These are phyloP conservation scores for Xylaria curta DNA, from an alignment of 495 filamentous ascomycete species.

Conservation along the genomic window DNA sequence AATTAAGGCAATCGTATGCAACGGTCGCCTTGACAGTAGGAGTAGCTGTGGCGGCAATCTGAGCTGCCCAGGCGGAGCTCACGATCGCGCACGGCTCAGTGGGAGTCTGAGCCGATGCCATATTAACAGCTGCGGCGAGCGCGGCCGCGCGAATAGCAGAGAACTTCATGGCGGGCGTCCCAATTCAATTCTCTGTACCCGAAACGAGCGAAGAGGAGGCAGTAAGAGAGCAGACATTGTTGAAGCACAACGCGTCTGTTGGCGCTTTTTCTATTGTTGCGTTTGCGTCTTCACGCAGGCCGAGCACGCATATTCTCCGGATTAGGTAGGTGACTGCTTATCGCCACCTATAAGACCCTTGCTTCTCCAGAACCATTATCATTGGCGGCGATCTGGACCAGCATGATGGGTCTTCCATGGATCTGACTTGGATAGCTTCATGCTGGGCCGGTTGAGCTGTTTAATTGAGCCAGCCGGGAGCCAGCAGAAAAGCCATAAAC, in stretches of 20 bases:
- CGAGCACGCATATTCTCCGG: conserved; percentile 23
- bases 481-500: neutral
- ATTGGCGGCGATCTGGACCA: conserved; percentile 14
- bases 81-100: conserved; percentile 50
- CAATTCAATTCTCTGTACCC: conserved; percentile 6
- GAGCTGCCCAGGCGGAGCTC: conserved; percentile 47
- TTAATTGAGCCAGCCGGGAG: neutral
- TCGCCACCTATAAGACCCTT: conserved; percentile 18
- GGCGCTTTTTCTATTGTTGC: conserved; percentile 5
- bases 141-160: conserved; percentile 25
- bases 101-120: conserved; percentile 26
- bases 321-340: conserved; percentile 29
- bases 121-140: conserved; percentile 22
- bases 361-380: neutral
- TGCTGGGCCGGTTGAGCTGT: neutral
- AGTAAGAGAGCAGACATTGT: conserved; percentile 6
- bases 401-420: conserved; percentile 11
- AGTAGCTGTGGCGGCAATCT: conserved; percentile 39
- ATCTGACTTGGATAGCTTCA: conserved; percentile 3
- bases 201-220: conserved; percentile 17
- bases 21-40: conserved; percentile 48
- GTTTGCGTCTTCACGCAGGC: conserved; percentile 18
- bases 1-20: conserved; percentile 53
- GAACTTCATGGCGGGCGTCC: conserved; percentile 22
- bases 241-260: neutral